These are phyloP conservation scores for Brassica incana DNA, from an alignment of 345 rosid species.

Conservation along the genomic window DNA sequence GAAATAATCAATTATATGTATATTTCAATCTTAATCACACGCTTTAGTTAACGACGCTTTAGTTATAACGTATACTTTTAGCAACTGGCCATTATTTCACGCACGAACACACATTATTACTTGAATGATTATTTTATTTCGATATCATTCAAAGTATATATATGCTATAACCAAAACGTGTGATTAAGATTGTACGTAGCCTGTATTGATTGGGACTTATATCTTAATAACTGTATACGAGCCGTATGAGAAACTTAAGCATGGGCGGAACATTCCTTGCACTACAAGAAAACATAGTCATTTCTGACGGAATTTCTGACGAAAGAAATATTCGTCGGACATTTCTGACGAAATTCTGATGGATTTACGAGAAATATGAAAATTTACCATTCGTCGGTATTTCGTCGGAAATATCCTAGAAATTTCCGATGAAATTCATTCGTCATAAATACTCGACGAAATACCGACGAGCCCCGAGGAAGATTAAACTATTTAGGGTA, in stretches of 20 bases:
- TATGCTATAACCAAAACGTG: not conserved
- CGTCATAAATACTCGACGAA: too few relatives aligned
- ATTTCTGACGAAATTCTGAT: too few relatives aligned
- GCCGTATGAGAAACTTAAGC: not conserved
- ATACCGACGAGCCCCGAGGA: too few relatives aligned
- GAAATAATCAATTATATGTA: slow-evolving; percentile 25
- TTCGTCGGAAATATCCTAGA: too few relatives aligned
- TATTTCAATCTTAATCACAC: slow-evolving; percentile 33
- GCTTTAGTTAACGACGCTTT: slow-evolving; percentile 30
- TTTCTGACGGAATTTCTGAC: too few relatives aligned
- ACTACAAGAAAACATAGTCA: too few relatives aligned
- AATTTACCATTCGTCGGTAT: too few relatives aligned
- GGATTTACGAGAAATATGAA: too few relatives aligned
- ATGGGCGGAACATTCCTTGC: not conserved
- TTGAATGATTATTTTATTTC: not conserved
- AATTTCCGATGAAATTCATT: too few relatives aligned
- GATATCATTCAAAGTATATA: not conserved
- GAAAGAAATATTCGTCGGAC: too few relatives aligned
- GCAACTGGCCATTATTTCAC: slow-evolving; percentile 13
- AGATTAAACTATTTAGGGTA: too few relatives aligned
- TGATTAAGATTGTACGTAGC: not conserved
- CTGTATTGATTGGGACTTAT: not conserved
- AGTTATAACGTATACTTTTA: slow-evolving; percentile 1
- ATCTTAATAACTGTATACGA: not conserved
- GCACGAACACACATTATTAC: slow-evolving; percentile 33